Evolutionary conservation across 441 rosid genomes (phyloP).

Genomic region (Bocquillonia castaneifolia): DNA sequence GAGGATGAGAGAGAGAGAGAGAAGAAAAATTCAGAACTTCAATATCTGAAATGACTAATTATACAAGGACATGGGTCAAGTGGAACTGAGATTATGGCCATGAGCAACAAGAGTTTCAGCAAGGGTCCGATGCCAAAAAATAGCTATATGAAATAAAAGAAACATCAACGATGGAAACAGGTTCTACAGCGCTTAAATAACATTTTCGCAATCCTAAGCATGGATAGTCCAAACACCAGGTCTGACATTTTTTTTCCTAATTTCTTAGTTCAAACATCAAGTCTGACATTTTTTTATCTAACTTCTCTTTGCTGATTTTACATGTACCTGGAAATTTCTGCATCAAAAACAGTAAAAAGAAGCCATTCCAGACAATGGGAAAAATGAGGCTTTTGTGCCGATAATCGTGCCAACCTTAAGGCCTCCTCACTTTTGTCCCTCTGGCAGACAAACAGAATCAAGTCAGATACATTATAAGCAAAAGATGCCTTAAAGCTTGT

Average conservation of each 20-base stretch:
- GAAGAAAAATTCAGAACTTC: background rate
- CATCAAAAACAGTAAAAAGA: slow-evolving; percentile 95
- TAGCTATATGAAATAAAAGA: background rate
- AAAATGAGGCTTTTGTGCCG: slow-evolving; percentile 96
- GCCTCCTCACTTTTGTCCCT: slow-evolving; percentile 95
- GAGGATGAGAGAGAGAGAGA: background rate
- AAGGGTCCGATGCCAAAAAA: background rate
- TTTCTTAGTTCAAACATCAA: background rate
- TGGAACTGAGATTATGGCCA: background rate
- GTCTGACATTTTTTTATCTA: background rate
- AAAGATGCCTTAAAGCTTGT: background rate
- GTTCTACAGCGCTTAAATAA: background rate
- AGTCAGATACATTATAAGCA: slow-evolving; percentile 20
- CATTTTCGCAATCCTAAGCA: too few relatives aligned
- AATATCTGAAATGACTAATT: background rate
- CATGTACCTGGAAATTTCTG: slow-evolving; percentile 84
- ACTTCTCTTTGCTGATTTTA: slow-evolving; percentile 4
- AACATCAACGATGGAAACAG: background rate
- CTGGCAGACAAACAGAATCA: slow-evolving; percentile 35
- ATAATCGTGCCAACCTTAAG: slow-evolving; percentile 76
- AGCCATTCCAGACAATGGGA: slow-evolving; percentile 98
- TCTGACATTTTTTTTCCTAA: too few relatives aligned
- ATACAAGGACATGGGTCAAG: slow-evolving; percentile 6
- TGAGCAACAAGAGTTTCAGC: background rate
- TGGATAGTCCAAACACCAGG: too few relatives aligned